Percentiles rank a stretch among this genome's conserved stretches.
These are phyloP conservation scores for Calonectria pseudoreteaudii DNA, from an alignment of 2,329 filamentous ascomycete species.

Conservation along the genomic window DNA sequence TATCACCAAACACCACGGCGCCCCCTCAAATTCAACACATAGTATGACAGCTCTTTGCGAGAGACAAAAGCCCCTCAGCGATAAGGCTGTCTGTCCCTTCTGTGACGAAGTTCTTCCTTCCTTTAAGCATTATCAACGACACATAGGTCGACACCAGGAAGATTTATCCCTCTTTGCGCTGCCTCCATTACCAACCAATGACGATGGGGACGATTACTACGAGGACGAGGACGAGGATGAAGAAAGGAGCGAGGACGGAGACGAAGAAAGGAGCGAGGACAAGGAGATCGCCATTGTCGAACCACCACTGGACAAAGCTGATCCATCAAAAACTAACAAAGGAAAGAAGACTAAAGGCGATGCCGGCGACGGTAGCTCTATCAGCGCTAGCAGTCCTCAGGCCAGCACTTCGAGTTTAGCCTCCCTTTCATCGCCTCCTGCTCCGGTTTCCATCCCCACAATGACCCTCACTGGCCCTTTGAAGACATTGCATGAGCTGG, in stretches of 20 bases:
- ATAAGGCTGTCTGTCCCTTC: not conserved
- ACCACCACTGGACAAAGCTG: slow-evolving; percentile 37
- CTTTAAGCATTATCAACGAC: not conserved
- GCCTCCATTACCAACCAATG: not conserved
- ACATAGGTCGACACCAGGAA: not conserved
- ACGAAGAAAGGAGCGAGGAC: not conserved
- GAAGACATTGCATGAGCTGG: slow-evolving; percentile 75
- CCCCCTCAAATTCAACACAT: not conserved
- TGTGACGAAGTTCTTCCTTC: not conserved
- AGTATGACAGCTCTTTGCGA: not conserved
- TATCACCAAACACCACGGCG: not conserved
- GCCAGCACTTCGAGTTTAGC: slow-evolving; percentile 58
- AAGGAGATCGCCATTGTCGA: slow-evolving; percentile 61
- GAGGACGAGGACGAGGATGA: not conserved
- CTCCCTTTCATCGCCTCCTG: slow-evolving; percentile 40
- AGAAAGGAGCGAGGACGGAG: not conserved
- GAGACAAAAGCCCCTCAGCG: not conserved
- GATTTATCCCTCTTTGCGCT: not conserved
- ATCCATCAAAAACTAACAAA: slow-evolving; percentile 52
- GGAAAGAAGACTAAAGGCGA: slow-evolving; percentile 45
- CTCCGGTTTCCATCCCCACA: slow-evolving; percentile 31
- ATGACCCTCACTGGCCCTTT: slow-evolving; percentile 50
- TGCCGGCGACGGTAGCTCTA: slow-evolving; percentile 50
- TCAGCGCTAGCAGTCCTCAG: slow-evolving; percentile 55
- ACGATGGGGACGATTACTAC: no score